phyloP scores from a whole-genome alignment of 1,284 basidiomycete genomes.

The Fomes fomentarius region DNA sequence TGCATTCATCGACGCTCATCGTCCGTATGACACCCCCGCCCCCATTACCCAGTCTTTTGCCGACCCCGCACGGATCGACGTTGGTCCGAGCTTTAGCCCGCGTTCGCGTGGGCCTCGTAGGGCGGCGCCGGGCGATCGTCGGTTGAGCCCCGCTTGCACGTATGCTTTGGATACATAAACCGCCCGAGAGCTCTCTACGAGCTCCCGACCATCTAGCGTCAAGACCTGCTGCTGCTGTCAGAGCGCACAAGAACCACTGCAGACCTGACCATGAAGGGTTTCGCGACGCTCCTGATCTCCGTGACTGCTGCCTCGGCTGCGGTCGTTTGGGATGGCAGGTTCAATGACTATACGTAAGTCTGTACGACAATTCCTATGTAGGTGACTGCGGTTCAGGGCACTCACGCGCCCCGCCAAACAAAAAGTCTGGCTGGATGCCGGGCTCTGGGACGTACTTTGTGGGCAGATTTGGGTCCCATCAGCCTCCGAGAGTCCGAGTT shows the following conservation, averaged over 20 bases:
- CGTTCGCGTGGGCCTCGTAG: conserved; percentile 13
- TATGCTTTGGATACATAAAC: not conserved
- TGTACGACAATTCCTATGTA: no score
- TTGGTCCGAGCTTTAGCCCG: conserved; percentile 26
- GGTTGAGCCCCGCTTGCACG: conserved; percentile 9
- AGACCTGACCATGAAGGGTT: conserved; percentile 26
- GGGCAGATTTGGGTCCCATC: no score
- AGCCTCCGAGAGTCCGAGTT: no score
- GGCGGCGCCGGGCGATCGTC: conserved; percentile 21
- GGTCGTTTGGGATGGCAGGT: conserved; percentile 32
- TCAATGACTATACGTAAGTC: conserved; percentile 31
- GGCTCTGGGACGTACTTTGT: no score
- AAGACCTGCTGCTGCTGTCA: no score
- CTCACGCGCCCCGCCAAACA: no score
- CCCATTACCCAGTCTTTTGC: conserved; percentile 7
- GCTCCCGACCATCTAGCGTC: conserved; percentile 10
- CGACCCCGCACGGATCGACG: conserved; percentile 23
- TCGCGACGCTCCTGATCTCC: conserved; percentile 13
- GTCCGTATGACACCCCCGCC: conserved; percentile 9
- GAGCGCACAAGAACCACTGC: no score
- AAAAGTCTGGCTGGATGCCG: no score
- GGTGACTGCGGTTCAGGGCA: no score
- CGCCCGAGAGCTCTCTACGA: not conserved
- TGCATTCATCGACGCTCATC: not conserved
- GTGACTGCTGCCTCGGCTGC: conserved; percentile 23